phyloP scores from a whole-genome alignment of 2,329 filamentous ascomycete species.

The Arachnomyces sp. region DNA sequence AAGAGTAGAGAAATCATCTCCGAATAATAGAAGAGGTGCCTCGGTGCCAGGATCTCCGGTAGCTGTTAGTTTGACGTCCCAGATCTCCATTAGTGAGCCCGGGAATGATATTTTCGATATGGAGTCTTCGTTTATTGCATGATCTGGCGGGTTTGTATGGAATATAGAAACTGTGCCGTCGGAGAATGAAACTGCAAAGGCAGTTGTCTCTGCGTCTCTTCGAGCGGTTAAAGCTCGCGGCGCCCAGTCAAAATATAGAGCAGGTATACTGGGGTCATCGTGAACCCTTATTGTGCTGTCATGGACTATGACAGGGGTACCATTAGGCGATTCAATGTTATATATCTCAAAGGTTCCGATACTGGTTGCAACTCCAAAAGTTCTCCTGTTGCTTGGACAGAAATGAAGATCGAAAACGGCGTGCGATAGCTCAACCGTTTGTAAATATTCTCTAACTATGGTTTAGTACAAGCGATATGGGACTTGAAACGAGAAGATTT shows the following conservation, averaged over 20 bases:
- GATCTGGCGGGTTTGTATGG: conserved; percentile 35
- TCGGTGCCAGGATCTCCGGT: neutral
- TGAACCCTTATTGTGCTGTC: conserved; percentile 44
- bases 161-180: conserved; percentile 57
- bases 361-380: conserved; percentile 71
- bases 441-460: conserved; percentile 42
- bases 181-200: conserved; percentile 65
- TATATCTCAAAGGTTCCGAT: conserved; percentile 46
- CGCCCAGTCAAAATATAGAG: conserved; percentile 69
- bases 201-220: conserved; percentile 26
- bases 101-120: conserved; percentile 69
- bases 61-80: conserved; percentile 26
- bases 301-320: conserved; percentile 23
- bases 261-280: conserved; percentile 50
- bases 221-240: conserved; percentile 30
- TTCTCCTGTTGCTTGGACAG: conserved; percentile 46
- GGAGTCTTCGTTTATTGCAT: conserved; percentile 23
- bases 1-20: conserved; percentile 32
- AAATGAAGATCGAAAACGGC: conserved; percentile 85
- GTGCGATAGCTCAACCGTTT: conserved; percentile 57
- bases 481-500: conserved; percentile 1
- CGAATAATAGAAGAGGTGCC: conserved; percentile 28
- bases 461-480: conserved; percentile 15
- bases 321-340: conserved; percentile 16
- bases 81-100: conserved; percentile 38